Evolutionary conservation across 2,329 filamentous ascomycete genomes (phyloP), one percentile per base, ranked within the genome.

Genomic region (Cladosporium cucumerinum): DNA sequence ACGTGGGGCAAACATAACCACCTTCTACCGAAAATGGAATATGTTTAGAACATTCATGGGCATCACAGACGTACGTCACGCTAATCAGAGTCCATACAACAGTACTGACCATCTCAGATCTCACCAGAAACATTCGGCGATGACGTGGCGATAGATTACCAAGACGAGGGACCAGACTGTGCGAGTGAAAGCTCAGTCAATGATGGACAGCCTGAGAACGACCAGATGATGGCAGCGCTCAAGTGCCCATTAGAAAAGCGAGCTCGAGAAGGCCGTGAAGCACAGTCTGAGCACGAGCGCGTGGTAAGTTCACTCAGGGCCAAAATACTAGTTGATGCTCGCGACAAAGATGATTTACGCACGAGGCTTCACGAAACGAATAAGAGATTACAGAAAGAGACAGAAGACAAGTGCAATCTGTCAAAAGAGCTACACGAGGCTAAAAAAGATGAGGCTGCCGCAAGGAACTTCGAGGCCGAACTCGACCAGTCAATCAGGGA

Each of bases 21-120:
- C 58, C 21, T 61, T 61, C 39, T 61, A 49, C 21, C 58, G 58
- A 12, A 61, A 61, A 21, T 61, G 58, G 58, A 21, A 21, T 32
- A 61, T 61, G 58, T 48, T 46, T 49, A 39, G 58, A 61, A 51
- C 46, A 11, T 61, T 61, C 21, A 18, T 61, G 34, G 43, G 43
- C 25, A 61, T 57, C 23, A 57, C 18, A 39, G 32, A 39, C 30
- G 54, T 57, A 57, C n/a, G 54, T 57, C 25, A 21, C n/a, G 21
- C n/a, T 26, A 12, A 36, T 36, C 11, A 36, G 32, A 12, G 32
- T 36, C 32, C 32, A 36, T 36, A 36, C 32, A 5, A 36, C 28
- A 39, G 21, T 36, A 21, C 54, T 57, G 32, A 57, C 30, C 54
- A n/a, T 57, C 16, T 11, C 25, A 57, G 54, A 39, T 36, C 32